These are phyloP conservation scores for Trichocomaceae sp. DNA, from an alignment of 2,329 filamentous ascomycete species.

Conservation along the genomic window DNA sequence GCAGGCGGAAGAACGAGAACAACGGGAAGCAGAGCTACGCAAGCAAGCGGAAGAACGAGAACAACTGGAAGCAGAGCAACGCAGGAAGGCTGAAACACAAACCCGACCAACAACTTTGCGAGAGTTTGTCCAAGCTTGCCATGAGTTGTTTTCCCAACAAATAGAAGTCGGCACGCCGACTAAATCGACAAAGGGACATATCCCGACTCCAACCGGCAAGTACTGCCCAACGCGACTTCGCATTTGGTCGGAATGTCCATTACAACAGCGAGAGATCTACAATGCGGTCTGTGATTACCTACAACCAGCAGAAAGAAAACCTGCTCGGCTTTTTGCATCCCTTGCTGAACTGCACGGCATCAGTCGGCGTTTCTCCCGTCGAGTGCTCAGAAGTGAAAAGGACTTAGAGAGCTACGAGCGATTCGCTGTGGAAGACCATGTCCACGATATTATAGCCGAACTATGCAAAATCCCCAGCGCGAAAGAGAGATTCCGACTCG, in stretches of 20 bases:
- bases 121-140: conserved; percentile 19
- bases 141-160: conserved; percentile 18
- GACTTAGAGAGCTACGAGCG: conserved; percentile 17
- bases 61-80: background rate
- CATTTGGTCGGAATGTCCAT: conserved; percentile 19
- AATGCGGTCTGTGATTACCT: conserved; percentile 17
- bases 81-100: conserved; percentile 7
- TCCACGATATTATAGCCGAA: conserved; percentile 19
- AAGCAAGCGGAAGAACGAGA: background rate
- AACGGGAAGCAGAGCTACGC: background rate
- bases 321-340: conserved; percentile 16
- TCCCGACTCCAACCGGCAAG: conserved; percentile 20
- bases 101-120: conserved; percentile 17
- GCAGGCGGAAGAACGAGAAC: no score
- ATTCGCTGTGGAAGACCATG: conserved; percentile 20
- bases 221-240: conserved; percentile 20
- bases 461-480: conserved; percentile 18
- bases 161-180: conserved; percentile 16
- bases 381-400: conserved; percentile 14
- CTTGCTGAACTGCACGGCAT: conserved; percentile 16
- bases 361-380: conserved; percentile 12
- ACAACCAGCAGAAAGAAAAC: conserved; percentile 10
- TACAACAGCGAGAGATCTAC: conserved; percentile 18
- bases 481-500: conserved; percentile 17
- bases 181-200: conserved; percentile 21